A percentile compares a stretch with the other conserved stretches of the same genome.
Conservation (phyloP, 805 yeast species). For the Candida insectalens region DNA sequence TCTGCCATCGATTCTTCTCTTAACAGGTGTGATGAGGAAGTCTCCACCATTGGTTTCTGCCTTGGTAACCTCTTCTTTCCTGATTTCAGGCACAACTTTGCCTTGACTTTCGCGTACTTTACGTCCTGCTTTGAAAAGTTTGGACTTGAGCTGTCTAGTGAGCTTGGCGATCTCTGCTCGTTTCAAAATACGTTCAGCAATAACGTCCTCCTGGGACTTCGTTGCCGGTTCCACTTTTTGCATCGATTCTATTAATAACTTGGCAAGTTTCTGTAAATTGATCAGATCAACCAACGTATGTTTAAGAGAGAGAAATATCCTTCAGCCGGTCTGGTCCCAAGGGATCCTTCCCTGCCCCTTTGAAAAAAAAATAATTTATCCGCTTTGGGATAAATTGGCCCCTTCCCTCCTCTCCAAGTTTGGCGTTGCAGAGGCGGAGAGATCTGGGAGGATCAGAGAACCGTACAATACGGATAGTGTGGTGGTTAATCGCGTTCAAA, state of each 20-base stretch:
- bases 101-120: constrained; percentile 25
- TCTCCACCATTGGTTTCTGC: constrained; percentile 1
- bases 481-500: no score
- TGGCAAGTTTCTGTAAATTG: no score
- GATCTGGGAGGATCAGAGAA: no score
- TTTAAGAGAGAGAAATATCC: not conserved
- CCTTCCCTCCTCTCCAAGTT: no score
- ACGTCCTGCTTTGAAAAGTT: constrained; percentile 31
- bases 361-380: no score
- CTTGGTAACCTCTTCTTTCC: constrained; percentile 17
- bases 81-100: constrained; percentile 25
- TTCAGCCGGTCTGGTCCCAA: no score
- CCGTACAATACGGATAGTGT: no score
- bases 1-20: constrained; percentile 11
- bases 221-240: constrained; percentile 1
- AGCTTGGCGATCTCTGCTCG: constrained; percentile 37
- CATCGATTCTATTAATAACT: no score
- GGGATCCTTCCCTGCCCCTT: no score
- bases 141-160: constrained; percentile 32
- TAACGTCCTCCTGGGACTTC: constrained; percentile 26
- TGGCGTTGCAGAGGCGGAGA: no score
- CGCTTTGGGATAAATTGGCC: no score
- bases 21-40: constrained; percentile 17
- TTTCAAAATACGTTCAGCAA: constrained; percentile 34
- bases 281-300: no score